A percentile compares a stretch with the other conserved stretches of the same genome.
Conservation (phyloP, 192 early-diverging fungal genomes). For the Mortierella antarctica region DNA sequence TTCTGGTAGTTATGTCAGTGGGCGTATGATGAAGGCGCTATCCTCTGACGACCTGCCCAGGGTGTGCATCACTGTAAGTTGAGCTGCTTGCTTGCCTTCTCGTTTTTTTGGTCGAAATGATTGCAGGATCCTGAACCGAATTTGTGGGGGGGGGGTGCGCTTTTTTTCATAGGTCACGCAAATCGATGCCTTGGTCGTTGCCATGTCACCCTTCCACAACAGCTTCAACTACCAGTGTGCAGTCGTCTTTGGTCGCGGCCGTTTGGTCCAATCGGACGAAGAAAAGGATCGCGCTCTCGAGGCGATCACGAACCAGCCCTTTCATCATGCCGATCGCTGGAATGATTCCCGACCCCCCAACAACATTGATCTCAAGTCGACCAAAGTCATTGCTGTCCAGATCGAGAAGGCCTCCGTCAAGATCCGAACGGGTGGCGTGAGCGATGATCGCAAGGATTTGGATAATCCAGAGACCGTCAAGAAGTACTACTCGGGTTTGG, state of each 20-base stretch:
- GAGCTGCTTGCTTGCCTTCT: background rate
- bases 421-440: conserved; percentile 15
- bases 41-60: conserved; percentile 25
- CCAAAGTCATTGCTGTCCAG: conserved; percentile 46
- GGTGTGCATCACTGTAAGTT: conserved; percentile 49
- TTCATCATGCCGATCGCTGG: conserved; percentile 57
- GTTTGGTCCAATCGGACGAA: conserved; percentile 44
- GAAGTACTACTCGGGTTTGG: conserved; percentile 32
- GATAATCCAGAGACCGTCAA: conserved; percentile 31
- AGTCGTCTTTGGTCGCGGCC: conserved; percentile 57
- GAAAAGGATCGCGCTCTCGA: conserved; percentile 56
- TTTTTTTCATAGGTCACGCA: conserved; percentile 43
- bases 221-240: conserved; percentile 61
- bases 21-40: conserved; percentile 51
- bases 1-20: conserved; percentile 37
- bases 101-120: background rate
- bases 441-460: conserved; percentile 30
- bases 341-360: conserved; percentile 48
- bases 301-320: conserved; percentile 60
- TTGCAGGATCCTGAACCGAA: background rate
- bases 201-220: conserved; percentile 62
- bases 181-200: conserved; percentile 59
- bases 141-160: background rate
- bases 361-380: conserved; percentile 36
- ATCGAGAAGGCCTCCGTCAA: conserved; percentile 41